These are phyloP conservation scores for Gnaphalium uliginosum DNA, from an alignment of 129 eudicot genomes.

Conservation along the genomic window DNA sequence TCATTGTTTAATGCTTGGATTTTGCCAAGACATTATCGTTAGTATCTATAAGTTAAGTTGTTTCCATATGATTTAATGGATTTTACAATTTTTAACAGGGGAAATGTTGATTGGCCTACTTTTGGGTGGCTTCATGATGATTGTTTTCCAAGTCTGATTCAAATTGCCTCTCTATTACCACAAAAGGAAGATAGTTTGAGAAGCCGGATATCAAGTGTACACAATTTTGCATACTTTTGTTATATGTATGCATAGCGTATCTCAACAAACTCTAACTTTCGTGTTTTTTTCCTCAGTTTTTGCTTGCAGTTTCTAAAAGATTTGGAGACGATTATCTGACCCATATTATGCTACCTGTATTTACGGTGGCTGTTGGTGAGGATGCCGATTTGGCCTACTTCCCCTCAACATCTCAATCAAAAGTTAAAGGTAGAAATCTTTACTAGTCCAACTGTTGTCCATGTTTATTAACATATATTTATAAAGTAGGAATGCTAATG, in stretches of 20 bases:
- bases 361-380: slow-evolving; percentile 85
- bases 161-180: slow-evolving; percentile 69
- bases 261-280: slow-evolving; percentile 14
- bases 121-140: slow-evolving; percentile 93
- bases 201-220: slow-evolving; percentile 70
- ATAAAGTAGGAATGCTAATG: not conserved
- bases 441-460: not conserved
- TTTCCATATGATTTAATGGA: slow-evolving; percentile 8
- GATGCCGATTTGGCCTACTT: slow-evolving; percentile 64
- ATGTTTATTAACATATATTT: not conserved
- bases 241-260: not conserved
- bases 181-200: slow-evolving; percentile 87
- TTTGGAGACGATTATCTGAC: slow-evolving; percentile 82
- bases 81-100: slow-evolving; percentile 52
- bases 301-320: slow-evolving; percentile 63
- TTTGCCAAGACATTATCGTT: not conserved
- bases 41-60: not conserved
- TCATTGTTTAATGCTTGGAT: slow-evolving; percentile 17
- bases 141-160: slow-evolving; percentile 88
- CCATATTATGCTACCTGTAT: slow-evolving; percentile 74
- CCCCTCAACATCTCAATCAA: slow-evolving; percentile 59
- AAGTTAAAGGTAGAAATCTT: slow-evolving; percentile 56
- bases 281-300: slow-evolving; percentile 52
- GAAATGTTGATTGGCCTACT: slow-evolving; percentile 73
- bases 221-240: slow-evolving; percentile 12